phyloP scores from a whole-genome alignment of 768 basidiomycete genomes.

The Thelephora aurantiotincta region DNA sequence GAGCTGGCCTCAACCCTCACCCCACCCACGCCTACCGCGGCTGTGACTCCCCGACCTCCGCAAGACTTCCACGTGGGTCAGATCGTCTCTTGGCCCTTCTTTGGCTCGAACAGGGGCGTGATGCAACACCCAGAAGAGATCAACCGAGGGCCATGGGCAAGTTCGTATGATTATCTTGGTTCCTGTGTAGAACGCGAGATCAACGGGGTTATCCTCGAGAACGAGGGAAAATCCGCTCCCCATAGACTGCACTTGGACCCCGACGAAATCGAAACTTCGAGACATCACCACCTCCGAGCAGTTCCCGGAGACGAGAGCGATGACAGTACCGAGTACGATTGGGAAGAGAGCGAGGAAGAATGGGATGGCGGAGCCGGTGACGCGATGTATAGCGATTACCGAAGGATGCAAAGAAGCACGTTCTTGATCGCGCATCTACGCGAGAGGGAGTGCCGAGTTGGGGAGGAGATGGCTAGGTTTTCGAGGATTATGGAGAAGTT shows the following conservation, averaged over 20 bases:
- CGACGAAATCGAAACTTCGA: slow-evolving; percentile 53
- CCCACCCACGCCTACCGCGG: background rate
- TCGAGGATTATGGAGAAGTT: slow-evolving; percentile 51
- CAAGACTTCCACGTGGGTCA: slow-evolving; percentile 52
- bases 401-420: slow-evolving; percentile 66
- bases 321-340: slow-evolving; percentile 66
- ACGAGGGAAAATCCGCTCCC: slow-evolving; percentile 62
- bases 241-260: slow-evolving; percentile 74
- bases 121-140: slow-evolving; percentile 53
- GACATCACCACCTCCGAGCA: slow-evolving; percentile 54
- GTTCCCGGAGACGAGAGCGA: slow-evolving; percentile 65
- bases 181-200: slow-evolving; percentile 66
- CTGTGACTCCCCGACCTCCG: slow-evolving; percentile 7
- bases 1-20: background rate
- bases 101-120: slow-evolving; percentile 71
- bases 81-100: slow-evolving; percentile 86
- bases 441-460: slow-evolving; percentile 46
- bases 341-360: slow-evolving; percentile 69
- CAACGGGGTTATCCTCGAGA: slow-evolving; percentile 57
- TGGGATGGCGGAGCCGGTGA: slow-evolving; percentile 63
- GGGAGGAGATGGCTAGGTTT: slow-evolving; percentile 63
- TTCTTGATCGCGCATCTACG: slow-evolving; percentile 62
- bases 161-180: slow-evolving; percentile 41
- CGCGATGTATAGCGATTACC: slow-evolving; percentile 70
- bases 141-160: slow-evolving; percentile 68